Base-by-base conservation (phyloP, 2,329 filamentous ascomycete species). In the Dactylonectria estremocensis region DNA sequence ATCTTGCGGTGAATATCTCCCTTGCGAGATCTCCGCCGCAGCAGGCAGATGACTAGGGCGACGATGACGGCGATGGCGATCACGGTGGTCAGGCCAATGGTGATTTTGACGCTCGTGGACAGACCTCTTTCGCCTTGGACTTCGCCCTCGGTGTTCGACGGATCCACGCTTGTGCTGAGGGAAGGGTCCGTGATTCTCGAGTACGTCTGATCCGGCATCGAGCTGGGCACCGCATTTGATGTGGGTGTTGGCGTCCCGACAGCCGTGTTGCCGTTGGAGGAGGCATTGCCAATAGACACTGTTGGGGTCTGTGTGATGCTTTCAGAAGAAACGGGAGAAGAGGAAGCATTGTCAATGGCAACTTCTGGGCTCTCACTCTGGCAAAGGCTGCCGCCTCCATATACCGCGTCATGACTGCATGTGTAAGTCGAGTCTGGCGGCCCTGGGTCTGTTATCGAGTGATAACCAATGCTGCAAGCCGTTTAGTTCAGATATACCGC, bases 31-130 rank as follows among this genome's bases (percentile, higher is more conserved):
- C 46, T 79, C 69, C 61, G 73, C 16, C 80, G 80, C 11, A 84
- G 64, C 2, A 84, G 72, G 53, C 82, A 82, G 3, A 84, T 69
- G 2, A 81, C 62, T 16, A 85, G 69, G 10, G 78, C 77, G 10
- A 80, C 59, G 3, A 87, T 61, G 3, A 80, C 74, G 14, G 84
- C 65, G 11, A 84, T 68, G 4, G 74, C 81, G n/a, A 85, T 72
- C 3, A 82, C 71, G 2, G 81, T 80, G 56, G 82, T 83, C 11
- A 87, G 70, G 4, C 78, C 82, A 55, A 88, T 83, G 35, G 85
- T 84, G 3, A 82, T 80, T 64, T 83, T 87, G 52, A 81, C 79
- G 2, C 82, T 82, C 1, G 76, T 71, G 1, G 84, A 77, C 6
- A 86, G 75, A 3, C 69, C 71, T 40, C 60, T 13, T 11, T 46